These are phyloP conservation scores for Elongisporangium undulatum DNA, from an alignment of 352 stramenopile genomes.

Conservation along the genomic window DNA sequence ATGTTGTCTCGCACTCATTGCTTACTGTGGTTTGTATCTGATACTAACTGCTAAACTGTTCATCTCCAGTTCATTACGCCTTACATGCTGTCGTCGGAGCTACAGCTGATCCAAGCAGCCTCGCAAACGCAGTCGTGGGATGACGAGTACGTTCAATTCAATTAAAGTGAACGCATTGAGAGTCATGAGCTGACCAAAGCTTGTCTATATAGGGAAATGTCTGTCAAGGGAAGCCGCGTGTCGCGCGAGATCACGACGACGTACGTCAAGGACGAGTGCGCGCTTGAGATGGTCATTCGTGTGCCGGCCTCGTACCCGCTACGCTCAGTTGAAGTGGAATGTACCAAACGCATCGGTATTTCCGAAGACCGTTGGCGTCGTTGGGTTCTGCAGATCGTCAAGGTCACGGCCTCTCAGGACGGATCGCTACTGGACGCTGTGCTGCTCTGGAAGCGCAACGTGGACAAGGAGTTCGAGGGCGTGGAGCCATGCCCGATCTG, in stretches of 20 bases:
- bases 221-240: constrained; percentile 81
- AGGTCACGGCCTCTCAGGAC: constrained; percentile 85
- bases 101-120: constrained; percentile 71
- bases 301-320: constrained; percentile 88
- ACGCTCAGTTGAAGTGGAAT: constrained; percentile 89
- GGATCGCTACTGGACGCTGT: constrained; percentile 89
- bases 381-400: constrained; percentile 92
- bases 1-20: constrained; percentile 2
- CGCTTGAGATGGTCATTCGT: constrained; percentile 88
- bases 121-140: constrained; percentile 57
- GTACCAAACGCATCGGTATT: constrained; percentile 88
- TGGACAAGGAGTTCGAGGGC: constrained; percentile 91
- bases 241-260: constrained; percentile 88
- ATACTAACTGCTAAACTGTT: neutral
- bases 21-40: neutral
- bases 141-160: constrained; percentile 29
- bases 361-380: constrained; percentile 88
- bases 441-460: constrained; percentile 90
- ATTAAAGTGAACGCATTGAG: neutral
- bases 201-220: constrained; percentile 54
- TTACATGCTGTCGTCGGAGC: constrained; percentile 66
- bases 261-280: constrained; percentile 92
- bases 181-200: neutral
- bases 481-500: constrained; percentile 92
- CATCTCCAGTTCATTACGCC: constrained; percentile 59